Evolutionary conservation across 768 basidiomycete genomes (phyloP).

Genomic region (Lactarius indigo): DNA sequence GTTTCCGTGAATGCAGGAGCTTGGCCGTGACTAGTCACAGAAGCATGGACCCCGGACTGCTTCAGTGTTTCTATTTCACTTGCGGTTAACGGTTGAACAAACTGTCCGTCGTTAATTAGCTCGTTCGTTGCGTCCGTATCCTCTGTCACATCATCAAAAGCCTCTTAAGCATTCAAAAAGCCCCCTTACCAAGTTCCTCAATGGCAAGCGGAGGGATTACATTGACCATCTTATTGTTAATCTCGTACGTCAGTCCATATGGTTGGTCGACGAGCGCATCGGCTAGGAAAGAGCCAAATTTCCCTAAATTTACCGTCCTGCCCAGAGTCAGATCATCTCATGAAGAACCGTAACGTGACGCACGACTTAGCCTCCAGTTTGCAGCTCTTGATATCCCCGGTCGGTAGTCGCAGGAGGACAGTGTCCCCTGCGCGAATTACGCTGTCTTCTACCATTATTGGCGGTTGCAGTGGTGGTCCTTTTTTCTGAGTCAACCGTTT

Average conservation of each 20-base stretch:
- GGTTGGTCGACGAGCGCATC: constrained; percentile 77
- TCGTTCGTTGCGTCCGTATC: constrained; percentile 98
- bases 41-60: constrained; percentile 74
- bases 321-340: neutral
- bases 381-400: constrained; percentile 70
- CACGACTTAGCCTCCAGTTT: constrained; percentile 51
- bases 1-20: neutral
- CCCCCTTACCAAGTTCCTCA: constrained; percentile 72
- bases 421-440: constrained; percentile 65
- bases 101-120: constrained; percentile 82
- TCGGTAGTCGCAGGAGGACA: constrained; percentile 78
- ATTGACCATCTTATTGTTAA: constrained; percentile 65
- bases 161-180: neutral
- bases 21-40: constrained; percentile 41
- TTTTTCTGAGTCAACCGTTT: too few relatives aligned
- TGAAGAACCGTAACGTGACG: neutral
- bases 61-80: constrained; percentile 85
- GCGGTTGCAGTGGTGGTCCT: neutral
- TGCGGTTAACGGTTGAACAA: constrained; percentile 77
- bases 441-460: neutral
- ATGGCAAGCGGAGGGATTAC: constrained; percentile 58
- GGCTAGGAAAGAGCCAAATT: constrained; percentile 78
- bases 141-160: constrained; percentile 47
- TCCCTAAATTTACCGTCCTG: constrained; percentile 75
- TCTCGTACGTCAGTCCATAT: constrained; percentile 89